Evolutionary conservation across 2,329 filamentous ascomycete genomes (phyloP), one percentile per base, ranked within the genome.

Genomic region (Fusarium poae): DNA sequence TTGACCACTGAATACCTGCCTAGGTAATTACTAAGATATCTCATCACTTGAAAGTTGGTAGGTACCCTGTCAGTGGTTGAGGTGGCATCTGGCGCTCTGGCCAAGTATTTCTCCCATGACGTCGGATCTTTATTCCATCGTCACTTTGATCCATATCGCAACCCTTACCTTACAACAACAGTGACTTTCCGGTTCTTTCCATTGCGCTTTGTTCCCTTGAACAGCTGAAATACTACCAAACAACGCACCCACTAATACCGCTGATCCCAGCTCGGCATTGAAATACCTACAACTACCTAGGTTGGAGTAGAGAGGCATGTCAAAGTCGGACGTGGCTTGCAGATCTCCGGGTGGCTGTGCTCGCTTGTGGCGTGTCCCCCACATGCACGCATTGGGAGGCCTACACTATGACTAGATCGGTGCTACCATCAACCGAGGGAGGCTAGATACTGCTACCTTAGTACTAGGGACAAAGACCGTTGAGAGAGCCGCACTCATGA

Each of bases 171-270:
- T 32, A 37, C 57, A 35, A 44, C 37, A 39, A 51, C 39, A 67
- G n/a, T 53, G 48, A 40, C 43, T 35, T 43, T 40, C 40, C 56
- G 53, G 34, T 42, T 58, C 18, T 34, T 23, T 15, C n/a, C 40
- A 6, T 27, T 54, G 23, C 44, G 40, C 46, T 55, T 42, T 62
- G 52, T 55, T 48, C 70, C 72, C 72, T 74, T 74, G 72, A 63
- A 65, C 64, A 74, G 72, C 72, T 74, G 72, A 73, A 71, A 42
- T 62, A 37, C 48, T n/a, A 51, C 54, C 59, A 43, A 44, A 56
- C 37, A 50, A 50, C 58, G 55, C 69, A 51, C 40, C 27, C 63
- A 55, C 70, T 64, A 74, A 65, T 71, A 67, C 67, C 44, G 61
- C 58, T 55, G 61, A 69, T 65, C 59, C 65, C 46, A 29, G 53